Conservation (phyloP, 805 yeast species). For the Priceomyces fermenticarens region DNA sequence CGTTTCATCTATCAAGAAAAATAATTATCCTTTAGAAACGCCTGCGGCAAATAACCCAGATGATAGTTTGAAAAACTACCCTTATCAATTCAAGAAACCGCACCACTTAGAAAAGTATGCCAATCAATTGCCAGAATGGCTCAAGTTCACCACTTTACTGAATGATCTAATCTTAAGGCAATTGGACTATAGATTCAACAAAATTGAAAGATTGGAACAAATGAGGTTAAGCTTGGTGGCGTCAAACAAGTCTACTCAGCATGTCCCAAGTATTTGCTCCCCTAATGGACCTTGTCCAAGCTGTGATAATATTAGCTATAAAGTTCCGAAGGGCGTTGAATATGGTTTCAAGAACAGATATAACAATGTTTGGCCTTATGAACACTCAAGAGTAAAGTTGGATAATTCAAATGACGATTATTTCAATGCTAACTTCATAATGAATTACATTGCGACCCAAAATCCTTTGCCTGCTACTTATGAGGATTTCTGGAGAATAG, state of each 20-base stretch:
- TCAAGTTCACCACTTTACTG: slow-evolving; percentile 18
- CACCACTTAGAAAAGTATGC: slow-evolving; percentile 10
- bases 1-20: slow-evolving; percentile 33
- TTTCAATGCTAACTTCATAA: slow-evolving; percentile 44
- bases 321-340: slow-evolving; percentile 43
- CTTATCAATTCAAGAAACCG: slow-evolving; percentile 23
- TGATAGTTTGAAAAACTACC: slow-evolving; percentile 10
- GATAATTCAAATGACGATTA: slow-evolving; percentile 33
- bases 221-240: slow-evolving; percentile 35
- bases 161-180: slow-evolving; percentile 20
- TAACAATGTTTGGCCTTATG: slow-evolving; percentile 48
- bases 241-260: slow-evolving; percentile 11
- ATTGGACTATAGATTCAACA: slow-evolving; percentile 29
- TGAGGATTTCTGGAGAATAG: slow-evolving; percentile 43
- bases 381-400: slow-evolving; percentile 43
- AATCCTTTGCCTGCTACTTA: slow-evolving; percentile 40
- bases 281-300: slow-evolving; percentile 42
- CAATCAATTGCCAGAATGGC: slow-evolving; percentile 31
- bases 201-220: slow-evolving; percentile 38
- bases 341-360: slow-evolving; percentile 44
- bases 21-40: slow-evolving; percentile 7
- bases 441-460: slow-evolving; percentile 45
- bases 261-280: slow-evolving; percentile 27
- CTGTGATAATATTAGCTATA: slow-evolving; percentile 38
- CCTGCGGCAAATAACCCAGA: slow-evolving; percentile 1